Base-by-base conservation (phyloP, 805 yeast species). In the Phaffomyces thermotolerans region DNA sequence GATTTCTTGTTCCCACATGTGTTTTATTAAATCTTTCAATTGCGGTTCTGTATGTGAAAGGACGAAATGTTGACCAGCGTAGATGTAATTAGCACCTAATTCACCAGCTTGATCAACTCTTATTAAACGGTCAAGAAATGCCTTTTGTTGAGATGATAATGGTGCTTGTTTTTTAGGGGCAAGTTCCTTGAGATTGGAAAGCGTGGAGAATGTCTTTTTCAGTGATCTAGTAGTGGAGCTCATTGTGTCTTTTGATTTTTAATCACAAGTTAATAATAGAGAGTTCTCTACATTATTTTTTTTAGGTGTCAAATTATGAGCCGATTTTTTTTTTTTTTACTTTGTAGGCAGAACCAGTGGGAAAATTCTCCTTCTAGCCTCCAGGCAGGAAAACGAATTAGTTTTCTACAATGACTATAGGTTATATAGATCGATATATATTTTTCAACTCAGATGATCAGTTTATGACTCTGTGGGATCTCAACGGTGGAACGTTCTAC, bases 61-160 rank as follows among this genome's bases (percentile, higher is more conserved):
- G 3, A 89, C 89, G 34, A 76, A 68, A 54, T 82, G 84, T 63
- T 93, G 99, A 8, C 98, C 99, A 47, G 81, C 79, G 62, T 93
- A 93, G 40, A 93, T 93, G 52, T 84, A 81, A 61, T 93, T 81
- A 2, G 99, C 99, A 3, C 97, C 99, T 12, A 93, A 74, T 61
- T 93, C 99, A 34, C 99, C 99, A 2, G 99, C 97, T 64, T 93
- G 99, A 60, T 93, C 97, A 8, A 93, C 99, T 41, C 99, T 72
- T 34, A 93, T 77, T 0, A 78, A 79, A 42, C 91, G 64, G 43
- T 84, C 88, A 22, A 85, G 67, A 50, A 73, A 85, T 0, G 90
- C 90, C 46, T 67, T 67, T 56, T 84, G 93, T 0, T 86, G 84
- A 36, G 47, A 52, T 1, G 65, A 56, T 18, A 71, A 42, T 7